Base-by-base conservation (phyloP, 176 grass and related monocot genomes). In the Ensete ventricosum region DNA sequence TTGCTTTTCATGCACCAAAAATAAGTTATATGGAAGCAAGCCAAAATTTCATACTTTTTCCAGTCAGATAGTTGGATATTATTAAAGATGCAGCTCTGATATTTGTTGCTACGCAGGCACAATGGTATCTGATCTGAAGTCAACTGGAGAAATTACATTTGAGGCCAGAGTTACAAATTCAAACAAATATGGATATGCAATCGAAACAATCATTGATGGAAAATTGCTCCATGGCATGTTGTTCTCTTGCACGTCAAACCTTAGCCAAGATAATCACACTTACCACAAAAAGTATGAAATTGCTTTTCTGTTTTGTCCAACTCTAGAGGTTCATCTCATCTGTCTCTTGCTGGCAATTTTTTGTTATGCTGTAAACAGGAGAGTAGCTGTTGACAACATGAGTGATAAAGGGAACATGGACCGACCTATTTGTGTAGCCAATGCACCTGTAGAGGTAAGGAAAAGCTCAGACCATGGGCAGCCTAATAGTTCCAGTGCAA, bases 171-270 rank as follows among this genome's bases (percentile, higher is more conserved):
- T 80, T 52, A 80, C 29, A 20, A 73, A 80, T 73, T 8, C 58
- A 63, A 80, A 73, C 60, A 43, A 62, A 19, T 71, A 73, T 64
- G 78, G 78, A 17, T 53, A 73, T 80, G 57, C 48, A 80, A 80
- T 80, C 29, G 55, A 80, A 64, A 80, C 78, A 53, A 29, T 52
- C 43, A 73, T 80, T 26, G 48, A 73, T 24, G 78, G 78, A 53
- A 80, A 80, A 73, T 71, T 80, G 57, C 55, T 80, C 25, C 69
- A 73, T 80, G 78, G 78, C 69, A 73, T 80, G 78, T 22, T 80
- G 34, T 80, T 80, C 49, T 80, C 55, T 11, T 72, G 69, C 69
- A 80, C 78, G 17, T 80, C 78, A 73, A 73, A 48, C 52, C 48
- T 58, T n/a, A 29, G 1, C 14, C 20, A 20, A 64, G 78, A 53